Evolutionary conservation across 2,329 filamentous ascomycete species (phyloP).

Genomic region (Diaporthe amygdali): DNA sequence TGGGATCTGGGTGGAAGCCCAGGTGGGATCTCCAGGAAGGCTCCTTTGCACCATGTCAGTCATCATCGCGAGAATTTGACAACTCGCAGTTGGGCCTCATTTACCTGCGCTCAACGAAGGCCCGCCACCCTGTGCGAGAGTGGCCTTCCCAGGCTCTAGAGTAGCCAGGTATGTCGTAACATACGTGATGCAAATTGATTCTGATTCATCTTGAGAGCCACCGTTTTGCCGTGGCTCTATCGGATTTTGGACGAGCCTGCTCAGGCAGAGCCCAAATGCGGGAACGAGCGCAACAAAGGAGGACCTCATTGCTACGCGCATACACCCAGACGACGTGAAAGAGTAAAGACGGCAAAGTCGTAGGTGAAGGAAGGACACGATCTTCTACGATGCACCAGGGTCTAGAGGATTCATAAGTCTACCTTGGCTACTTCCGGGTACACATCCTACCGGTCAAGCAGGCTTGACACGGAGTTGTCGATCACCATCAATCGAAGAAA

Average conservation of each 20-base stretch:
- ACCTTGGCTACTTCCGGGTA: not conserved
- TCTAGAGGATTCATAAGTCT: not conserved
- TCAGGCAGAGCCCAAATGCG: not conserved
- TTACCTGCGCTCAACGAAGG: not conserved
- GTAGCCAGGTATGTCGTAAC: not conserved
- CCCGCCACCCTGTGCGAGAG: not conserved
- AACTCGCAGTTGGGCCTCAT: too few relatives aligned
- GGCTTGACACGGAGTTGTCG: not conserved
- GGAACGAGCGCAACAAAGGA: slow-evolving; percentile 4
- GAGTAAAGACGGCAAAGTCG: not conserved
- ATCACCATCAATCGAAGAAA: not conserved
- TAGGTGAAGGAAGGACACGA: not conserved
- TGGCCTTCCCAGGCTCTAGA: not conserved
- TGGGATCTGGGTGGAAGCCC: not conserved
- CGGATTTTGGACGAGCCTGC: not conserved
- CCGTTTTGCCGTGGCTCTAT: not conserved
- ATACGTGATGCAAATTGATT: not conserved
- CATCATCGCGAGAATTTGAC: not conserved
- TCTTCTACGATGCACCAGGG: not conserved
- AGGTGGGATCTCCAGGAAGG: not conserved
- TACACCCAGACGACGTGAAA: not conserved
- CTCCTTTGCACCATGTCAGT: not conserved
- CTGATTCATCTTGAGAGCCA: not conserved
- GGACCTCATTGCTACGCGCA: not conserved
- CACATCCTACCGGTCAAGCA: not conserved